A percentile compares a stretch with the other conserved stretches of the same genome.
These are phyloP conservation scores for Angomonas deanei DNA, from an alignment of 208 protist species.

Conservation along the genomic window DNA sequence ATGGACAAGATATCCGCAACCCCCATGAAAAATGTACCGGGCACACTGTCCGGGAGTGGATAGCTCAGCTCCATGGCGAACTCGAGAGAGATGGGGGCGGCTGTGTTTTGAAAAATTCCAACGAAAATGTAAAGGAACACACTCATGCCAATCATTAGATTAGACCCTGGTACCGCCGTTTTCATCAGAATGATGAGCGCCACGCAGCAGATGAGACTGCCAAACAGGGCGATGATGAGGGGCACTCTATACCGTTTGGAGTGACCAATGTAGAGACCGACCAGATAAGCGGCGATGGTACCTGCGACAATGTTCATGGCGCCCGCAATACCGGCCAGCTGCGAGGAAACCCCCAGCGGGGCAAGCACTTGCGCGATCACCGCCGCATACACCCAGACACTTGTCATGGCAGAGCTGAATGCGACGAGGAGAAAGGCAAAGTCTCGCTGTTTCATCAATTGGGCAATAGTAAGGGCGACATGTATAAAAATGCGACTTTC, in stretches of 20 bases:
- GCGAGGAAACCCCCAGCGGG: constrained; percentile 47
- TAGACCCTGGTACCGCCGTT: constrained; percentile 26
- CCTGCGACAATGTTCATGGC: constrained; percentile 49
- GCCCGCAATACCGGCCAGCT: constrained; percentile 48
- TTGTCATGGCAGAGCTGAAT: constrained; percentile 65
- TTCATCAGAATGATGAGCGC: constrained; percentile 48
- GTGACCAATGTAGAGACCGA: constrained; percentile 53
- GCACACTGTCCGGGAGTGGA: constrained; percentile 53
- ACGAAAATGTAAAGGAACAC: constrained; percentile 53
- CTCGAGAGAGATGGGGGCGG: constrained; percentile 67
- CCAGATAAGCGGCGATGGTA: constrained; percentile 38
- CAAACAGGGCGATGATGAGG: constrained; percentile 34
- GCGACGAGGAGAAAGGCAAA: constrained; percentile 51
- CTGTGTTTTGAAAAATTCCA: constrained; percentile 65
- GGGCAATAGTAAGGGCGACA: constrained; percentile 32
- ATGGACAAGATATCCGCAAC: constrained; percentile 58
- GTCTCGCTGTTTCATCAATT: constrained; percentile 30
- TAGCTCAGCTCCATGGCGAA: constrained; percentile 72
- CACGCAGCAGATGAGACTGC: constrained; percentile 37
- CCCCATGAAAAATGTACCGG: constrained; percentile 60
- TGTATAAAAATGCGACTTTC: constrained; percentile 20
- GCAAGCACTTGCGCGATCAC: constrained; percentile 63
- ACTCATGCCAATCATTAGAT: constrained; percentile 25
- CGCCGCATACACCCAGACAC: constrained; percentile 61
- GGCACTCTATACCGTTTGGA: constrained; percentile 44